Evolutionary conservation across 2,329 filamentous ascomycete genomes (phyloP).

Genomic region (Cryphonectria radicalis): DNA sequence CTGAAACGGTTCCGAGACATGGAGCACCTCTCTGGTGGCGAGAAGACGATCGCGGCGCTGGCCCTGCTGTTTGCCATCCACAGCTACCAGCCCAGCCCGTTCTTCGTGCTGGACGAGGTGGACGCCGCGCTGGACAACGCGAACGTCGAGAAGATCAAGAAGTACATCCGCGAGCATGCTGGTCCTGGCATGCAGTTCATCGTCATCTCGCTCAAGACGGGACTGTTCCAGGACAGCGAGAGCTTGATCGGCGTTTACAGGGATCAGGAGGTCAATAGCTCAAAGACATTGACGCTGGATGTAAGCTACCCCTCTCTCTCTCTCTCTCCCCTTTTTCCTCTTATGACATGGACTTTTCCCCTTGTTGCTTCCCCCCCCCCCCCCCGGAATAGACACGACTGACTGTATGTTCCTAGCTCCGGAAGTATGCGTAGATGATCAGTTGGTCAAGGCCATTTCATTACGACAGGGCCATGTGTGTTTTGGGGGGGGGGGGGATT

Average conservation of each 20-base stretch:
- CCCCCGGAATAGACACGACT: neutral
- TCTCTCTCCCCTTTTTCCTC: neutral
- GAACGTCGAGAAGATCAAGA: constrained; percentile 94
- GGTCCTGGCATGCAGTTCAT: constrained; percentile 99
- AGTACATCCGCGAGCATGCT: constrained; percentile 92
- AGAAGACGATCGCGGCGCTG: constrained; percentile 98
- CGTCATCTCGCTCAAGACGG: constrained; percentile 94
- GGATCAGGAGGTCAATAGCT: constrained; percentile 92
- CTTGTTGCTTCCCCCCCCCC: constrained; percentile 10
- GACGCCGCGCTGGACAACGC: constrained; percentile 98
- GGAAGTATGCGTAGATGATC: constrained; percentile 21
- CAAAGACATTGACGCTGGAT: constrained; percentile 89
- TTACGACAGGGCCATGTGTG: too few relatives aligned
- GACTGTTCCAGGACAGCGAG: constrained; percentile 95
- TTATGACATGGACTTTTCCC: neutral
- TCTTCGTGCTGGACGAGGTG: constrained; percentile 98
- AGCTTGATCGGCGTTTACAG: constrained; percentile 94
- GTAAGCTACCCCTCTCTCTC: constrained; percentile 61
- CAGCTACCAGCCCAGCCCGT: constrained; percentile 91
- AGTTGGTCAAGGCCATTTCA: neutral
- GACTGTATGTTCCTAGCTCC: constrained; percentile 17
- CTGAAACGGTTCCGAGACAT: constrained; percentile 98
- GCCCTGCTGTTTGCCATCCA: constrained; percentile 97
- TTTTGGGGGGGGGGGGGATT: neutral
- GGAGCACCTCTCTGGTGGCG: constrained; percentile 95